Evolutionary conservation across 345 rosid species (phyloP), one percentile per base, ranked within the genome.

Genomic region (Salix suchowensis): DNA sequence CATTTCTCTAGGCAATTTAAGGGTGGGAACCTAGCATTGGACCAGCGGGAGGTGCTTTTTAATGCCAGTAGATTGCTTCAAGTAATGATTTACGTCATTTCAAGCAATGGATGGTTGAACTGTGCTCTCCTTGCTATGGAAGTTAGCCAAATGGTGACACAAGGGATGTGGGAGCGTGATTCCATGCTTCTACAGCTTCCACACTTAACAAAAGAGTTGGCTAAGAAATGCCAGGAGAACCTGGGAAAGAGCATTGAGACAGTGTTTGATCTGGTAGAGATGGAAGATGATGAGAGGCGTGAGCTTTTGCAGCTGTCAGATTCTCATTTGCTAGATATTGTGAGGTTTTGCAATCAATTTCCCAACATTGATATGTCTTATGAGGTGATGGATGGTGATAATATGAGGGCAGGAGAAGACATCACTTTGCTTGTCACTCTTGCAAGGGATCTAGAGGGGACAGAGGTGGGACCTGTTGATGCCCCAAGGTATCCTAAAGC

Each of bases 131-230:
- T 95, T 80, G 94, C 96, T 1, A 95, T 91, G 97, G 96, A 93
- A 83, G 89, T 89, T 68, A 91, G 94, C 87, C 97, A 95, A 81
- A 95, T 95, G 98, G 93, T 91, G 83, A 91, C 97, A 13, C 98
- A 95, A 75, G 97, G 93, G 78, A 88, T 93, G 90, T 93, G 98
- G 98, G 97, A 95, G 86, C 91, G 93, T 34, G 97, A 91, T 82
- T 88, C 98, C 19, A 87, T 91, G 92, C 98, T 93, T 73, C 82
- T 91, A 61, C 96, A 93, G 88, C 92, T 95, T 75, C 98, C 97
- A n/a, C 92, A 95, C 81, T 93, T 90, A 83, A 88, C 94, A 14
- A 88, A 90, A 79, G 97, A 95, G 6, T 70, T 90, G 60, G 98
- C 96, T 42, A 95, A 83, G 87, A 87, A 68, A 80, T 93, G 97